Conservation (phyloP, 2,329 filamentous ascomycete genomes). For the Pseudogymnoascus sp. region DNA sequence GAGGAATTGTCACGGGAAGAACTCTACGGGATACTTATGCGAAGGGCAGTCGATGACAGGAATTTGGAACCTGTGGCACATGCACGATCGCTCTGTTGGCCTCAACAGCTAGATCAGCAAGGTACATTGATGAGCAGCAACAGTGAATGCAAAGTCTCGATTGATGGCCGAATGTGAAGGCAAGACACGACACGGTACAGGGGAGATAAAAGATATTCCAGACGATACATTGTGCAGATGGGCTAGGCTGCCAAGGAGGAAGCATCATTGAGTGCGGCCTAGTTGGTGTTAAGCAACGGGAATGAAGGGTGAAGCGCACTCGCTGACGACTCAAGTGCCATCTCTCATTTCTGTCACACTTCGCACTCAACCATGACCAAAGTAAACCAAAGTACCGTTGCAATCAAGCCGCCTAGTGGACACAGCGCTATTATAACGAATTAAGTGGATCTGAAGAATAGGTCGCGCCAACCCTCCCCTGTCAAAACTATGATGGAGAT, state of each 20-base stretch:
- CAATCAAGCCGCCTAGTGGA: neutral
- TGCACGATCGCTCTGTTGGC: neutral
- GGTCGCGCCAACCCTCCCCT: neutral
- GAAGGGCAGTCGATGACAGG: neutral
- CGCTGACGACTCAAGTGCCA: neutral
- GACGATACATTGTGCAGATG: neutral
- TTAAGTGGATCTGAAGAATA: neutral
- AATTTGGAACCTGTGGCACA: constrained; percentile 3
- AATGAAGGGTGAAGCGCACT: neutral
- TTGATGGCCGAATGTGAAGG: neutral
- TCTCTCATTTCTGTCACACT: constrained; percentile 3
- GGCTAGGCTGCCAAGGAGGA: neutral
- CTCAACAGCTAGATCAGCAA: neutral
- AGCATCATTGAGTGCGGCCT: neutral
- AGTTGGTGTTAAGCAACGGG: neutral
- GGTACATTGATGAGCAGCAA: neutral
- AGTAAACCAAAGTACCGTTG: neutral
- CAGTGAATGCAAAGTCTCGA: neutral
- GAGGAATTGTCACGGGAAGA: neutral
- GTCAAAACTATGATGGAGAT: neutral
- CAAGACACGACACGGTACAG: neutral
- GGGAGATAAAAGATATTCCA: neutral
- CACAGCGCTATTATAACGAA: neutral
- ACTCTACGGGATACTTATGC: neutral
- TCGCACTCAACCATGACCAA: neutral